Base-by-base conservation (phyloP, 345 rosid species). In the Lumnitzera racemosa region DNA sequence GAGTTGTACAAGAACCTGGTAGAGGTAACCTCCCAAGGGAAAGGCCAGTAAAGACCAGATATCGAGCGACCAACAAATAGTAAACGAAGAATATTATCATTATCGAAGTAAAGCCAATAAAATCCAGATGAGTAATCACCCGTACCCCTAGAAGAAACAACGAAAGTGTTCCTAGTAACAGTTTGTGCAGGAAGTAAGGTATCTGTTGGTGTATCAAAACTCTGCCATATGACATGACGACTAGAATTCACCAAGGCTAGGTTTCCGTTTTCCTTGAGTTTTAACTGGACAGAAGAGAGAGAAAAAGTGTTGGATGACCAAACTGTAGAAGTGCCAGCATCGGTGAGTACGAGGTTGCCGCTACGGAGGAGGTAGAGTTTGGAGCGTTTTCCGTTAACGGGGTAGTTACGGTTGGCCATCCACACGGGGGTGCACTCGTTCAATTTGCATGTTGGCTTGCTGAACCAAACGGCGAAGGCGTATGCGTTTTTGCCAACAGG, bases 351-450 rank as follows among this genome's bases (percentile, higher is more conserved):
- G 3, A 67, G 66, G 64, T 61, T 61, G 50, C 71, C 71, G 31
- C 15, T 43, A 20, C 10, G 25, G 11, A 51, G 52, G 2, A 78
- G 61, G 23, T 61, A 49, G 12, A 81, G 72, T 54, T 58, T 65
- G 20, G 83, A 20, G 20, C 20, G 20, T 20, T 20, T 20, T 20
- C 20, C 20, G 20, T 20, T 20, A 20, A 20, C 20, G 74, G 56
- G 81, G 11, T 36, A 2, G 51, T 67, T 65, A 0, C 78, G 75
- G 65, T 81, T 81, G 24, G 82, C 80, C 78, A 72, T 75, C 82
- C 80, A 81, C 16, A 78, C 67, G 17, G 61, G 60, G 15, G 67
- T 31, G 13, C 75, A 55, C 53, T 4, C 2, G 59, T 31, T 27
- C 0, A 62, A 50, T 36, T 36, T 11, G 63, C 59, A 56, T 2